Evolutionary conservation across 441 rosid genomes (phyloP).

Genomic region (Populus trichocarpa): DNA sequence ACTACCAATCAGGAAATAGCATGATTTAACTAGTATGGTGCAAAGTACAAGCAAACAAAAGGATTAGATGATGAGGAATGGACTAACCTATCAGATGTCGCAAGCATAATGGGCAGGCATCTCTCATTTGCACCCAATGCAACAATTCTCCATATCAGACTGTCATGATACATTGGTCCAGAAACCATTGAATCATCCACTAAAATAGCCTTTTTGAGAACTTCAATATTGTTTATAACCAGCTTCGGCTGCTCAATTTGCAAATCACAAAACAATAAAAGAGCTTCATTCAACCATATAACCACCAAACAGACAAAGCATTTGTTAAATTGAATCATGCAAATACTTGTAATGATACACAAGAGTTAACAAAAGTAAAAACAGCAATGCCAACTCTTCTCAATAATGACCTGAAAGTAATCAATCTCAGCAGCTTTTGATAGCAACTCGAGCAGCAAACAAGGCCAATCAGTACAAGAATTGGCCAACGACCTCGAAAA

Average conservation of each 20-base stretch:
- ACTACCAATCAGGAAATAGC: too few species aligned
- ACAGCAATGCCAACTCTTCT: not conserved
- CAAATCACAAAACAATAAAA: not conserved
- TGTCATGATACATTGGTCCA: too few species aligned
- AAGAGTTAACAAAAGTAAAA: not conserved
- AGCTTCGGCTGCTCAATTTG: not conserved
- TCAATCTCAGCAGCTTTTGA: slow-evolving; percentile 90
- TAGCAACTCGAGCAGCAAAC: slow-evolving; percentile 77
- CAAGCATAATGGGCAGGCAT: too few species aligned
- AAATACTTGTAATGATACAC: not conserved
- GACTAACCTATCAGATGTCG: too few species aligned
- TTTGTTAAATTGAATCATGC: not conserved
- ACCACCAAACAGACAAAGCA: not conserved
- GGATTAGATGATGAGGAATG: too few species aligned
- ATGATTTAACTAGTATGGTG: too few species aligned
- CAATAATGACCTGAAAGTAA: slow-evolving; percentile 68
- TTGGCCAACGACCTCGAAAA: slow-evolving; percentile 81
- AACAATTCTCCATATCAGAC: too few species aligned
- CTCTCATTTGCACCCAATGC: too few species aligned
- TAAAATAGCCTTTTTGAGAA: too few species aligned
- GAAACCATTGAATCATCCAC: too few species aligned
- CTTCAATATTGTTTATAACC: too few species aligned
- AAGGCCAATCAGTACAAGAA: slow-evolving; percentile 92
- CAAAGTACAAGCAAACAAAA: too few species aligned
- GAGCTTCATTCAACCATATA: not conserved